phyloP scores from a whole-genome alignment of 78 protist genomes.

The Acrasis kona region DNA sequence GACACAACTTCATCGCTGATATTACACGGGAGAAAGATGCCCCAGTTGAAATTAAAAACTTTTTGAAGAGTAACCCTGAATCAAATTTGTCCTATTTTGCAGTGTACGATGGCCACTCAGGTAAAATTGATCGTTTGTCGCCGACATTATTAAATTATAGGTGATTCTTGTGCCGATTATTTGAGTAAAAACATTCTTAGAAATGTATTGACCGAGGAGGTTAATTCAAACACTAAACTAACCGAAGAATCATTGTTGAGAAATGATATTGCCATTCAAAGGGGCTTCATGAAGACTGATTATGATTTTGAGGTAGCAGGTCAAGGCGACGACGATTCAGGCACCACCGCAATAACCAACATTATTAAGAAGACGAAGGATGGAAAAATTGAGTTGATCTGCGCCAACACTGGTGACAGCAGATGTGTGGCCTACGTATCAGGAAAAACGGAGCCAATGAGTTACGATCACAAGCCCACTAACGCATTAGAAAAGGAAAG shows the following conservation, averaged over 20 bases:
- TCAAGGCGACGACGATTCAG: background rate
- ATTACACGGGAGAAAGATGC: no score
- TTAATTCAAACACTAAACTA: background rate
- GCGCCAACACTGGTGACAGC: slow-evolving; percentile 32
- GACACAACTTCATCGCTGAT: slow-evolving; percentile 11
- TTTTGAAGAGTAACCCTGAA: background rate
- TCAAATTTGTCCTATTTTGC: background rate
- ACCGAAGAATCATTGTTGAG: background rate
- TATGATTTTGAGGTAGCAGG: background rate
- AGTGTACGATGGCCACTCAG: slow-evolving; percentile 26
- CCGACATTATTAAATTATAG: no score
- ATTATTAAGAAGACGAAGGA: background rate
- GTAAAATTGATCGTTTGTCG: no score
- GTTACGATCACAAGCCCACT: slow-evolving; percentile 25
- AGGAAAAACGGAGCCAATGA: slow-evolving; percentile 4
- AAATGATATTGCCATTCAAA: background rate
- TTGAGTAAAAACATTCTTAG: background rate
- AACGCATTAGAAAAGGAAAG: background rate
- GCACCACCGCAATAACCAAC: background rate
- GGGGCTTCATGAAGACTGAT: background rate
- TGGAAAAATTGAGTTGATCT: background rate
- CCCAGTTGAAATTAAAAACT: background rate
- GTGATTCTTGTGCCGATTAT: background rate
- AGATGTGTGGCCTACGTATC: slow-evolving; percentile 4
- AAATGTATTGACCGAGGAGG: background rate